Percentiles rank a stretch among this genome's conserved stretches.
These are phyloP conservation scores for Streptanthus diversifolius DNA, from an alignment of 345 rosid species.

Conservation along the genomic window DNA sequence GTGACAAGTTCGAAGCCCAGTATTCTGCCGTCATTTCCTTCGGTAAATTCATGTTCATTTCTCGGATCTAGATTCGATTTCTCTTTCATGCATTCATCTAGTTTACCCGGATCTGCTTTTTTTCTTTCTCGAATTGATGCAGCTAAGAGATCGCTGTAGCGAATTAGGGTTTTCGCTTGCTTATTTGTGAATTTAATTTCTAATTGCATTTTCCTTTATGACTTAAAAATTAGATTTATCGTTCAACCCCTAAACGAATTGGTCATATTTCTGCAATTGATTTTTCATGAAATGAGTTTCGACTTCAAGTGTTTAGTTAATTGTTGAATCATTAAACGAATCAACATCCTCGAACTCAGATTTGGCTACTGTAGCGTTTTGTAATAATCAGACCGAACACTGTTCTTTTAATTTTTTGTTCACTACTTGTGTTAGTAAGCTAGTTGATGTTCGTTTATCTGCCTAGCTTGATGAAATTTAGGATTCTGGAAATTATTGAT, in stretches of 20 bases:
- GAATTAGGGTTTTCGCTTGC: slow-evolving; percentile 17
- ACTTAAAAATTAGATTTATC: background rate
- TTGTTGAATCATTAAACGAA: background rate
- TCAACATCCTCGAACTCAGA: background rate
- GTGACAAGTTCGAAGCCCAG: background rate
- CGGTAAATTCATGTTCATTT: background rate
- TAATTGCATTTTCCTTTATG: background rate
- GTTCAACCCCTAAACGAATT: too few species aligned
- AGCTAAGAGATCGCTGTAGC: background rate
- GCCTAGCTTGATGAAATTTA: background rate
- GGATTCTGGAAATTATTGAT: background rate
- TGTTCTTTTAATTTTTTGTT: background rate
- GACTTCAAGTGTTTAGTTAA: background rate
- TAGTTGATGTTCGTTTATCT: background rate
- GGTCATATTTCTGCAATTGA: background rate
- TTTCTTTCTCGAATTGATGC: background rate
- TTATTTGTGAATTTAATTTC: background rate
- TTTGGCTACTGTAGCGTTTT: background rate
- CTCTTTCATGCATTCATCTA: background rate
- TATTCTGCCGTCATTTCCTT: background rate
- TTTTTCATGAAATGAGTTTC: background rate
- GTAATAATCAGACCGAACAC: background rate
- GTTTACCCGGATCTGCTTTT: background rate
- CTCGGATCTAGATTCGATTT: background rate
- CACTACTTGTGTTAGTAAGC: background rate